These are phyloP conservation scores for Globisporangium nagaii DNA, from an alignment of 352 stramenopile species.

Conservation along the genomic window DNA sequence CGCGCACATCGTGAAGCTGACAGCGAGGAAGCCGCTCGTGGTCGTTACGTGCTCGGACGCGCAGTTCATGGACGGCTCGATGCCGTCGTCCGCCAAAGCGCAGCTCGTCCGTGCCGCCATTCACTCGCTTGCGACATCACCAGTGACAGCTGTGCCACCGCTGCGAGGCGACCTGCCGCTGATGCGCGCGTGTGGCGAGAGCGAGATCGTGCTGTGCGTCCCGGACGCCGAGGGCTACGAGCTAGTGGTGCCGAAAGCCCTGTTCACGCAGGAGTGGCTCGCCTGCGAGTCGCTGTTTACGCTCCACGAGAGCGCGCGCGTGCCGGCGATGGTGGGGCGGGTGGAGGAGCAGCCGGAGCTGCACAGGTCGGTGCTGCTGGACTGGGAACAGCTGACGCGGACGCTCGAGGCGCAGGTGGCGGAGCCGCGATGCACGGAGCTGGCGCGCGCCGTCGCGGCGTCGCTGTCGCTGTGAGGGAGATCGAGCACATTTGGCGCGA, in stretches of 20 bases:
- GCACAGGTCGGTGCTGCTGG: slow-evolving; percentile 4
- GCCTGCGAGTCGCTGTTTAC: slow-evolving; percentile 11
- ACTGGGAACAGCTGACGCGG: not conserved
- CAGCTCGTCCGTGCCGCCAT: slow-evolving; percentile 4
- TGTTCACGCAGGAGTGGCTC: slow-evolving; percentile 19
- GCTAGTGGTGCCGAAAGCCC: slow-evolving; percentile 11
- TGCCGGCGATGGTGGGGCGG: slow-evolving; percentile 6
- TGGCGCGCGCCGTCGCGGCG: not conserved
- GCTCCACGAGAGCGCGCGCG: slow-evolving; percentile 9
- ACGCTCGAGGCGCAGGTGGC: slow-evolving; percentile 1
- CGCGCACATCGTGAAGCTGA: slow-evolving; percentile 13
- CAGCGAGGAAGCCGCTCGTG: not conserved
- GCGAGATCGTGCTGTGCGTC: slow-evolving; percentile 7
- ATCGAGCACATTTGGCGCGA: too few species aligned
- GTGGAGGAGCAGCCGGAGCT: slow-evolving; percentile 5
- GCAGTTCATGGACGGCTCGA: slow-evolving; percentile 5
- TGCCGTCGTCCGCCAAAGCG: slow-evolving; percentile 6
- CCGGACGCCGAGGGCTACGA: slow-evolving; percentile 14
- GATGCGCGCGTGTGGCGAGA: slow-evolving; percentile 10
- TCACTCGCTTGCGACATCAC: not conserved
- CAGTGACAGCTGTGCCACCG: too few species aligned
- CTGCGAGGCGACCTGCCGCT: slow-evolving; percentile 1
- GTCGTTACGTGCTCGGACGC: slow-evolving; percentile 2
- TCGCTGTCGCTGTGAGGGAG: too few species aligned
- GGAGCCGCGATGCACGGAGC: not conserved